phyloP scores from a whole-genome alignment of 2,329 filamentous ascomycete species.

The Raffaelea arxii region DNA sequence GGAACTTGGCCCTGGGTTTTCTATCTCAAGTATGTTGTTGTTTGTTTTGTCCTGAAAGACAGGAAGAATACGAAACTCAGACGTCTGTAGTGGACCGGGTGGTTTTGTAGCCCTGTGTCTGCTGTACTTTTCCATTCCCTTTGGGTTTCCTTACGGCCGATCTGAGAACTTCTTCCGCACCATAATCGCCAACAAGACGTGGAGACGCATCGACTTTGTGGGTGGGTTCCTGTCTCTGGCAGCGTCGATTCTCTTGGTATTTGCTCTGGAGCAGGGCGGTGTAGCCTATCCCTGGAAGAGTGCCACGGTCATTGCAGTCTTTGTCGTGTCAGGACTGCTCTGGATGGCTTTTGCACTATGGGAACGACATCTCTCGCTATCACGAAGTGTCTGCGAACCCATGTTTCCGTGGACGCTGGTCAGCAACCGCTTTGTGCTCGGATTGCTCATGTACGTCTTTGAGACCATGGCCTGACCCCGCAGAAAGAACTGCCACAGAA shows the following conservation, averaged over 20 bases:
- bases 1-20: slow-evolving; percentile 13
- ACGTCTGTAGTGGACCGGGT: background rate
- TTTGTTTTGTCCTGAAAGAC: too few relatives aligned
- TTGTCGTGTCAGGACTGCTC: slow-evolving; percentile 15
- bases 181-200: background rate
- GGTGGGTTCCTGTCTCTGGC: slow-evolving; percentile 26
- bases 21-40: slow-evolving; percentile 30
- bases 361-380: slow-evolving; percentile 13
- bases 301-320: slow-evolving; percentile 23
- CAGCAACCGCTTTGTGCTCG: slow-evolving; percentile 18
- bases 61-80: background rate
- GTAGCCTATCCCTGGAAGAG: slow-evolving; percentile 31
- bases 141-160: slow-evolving; percentile 5
- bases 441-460: slow-evolving; percentile 24
- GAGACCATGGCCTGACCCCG: too few relatives aligned
- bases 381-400: slow-evolving; percentile 16
- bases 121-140: slow-evolving; percentile 10
- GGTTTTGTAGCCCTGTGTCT: background rate
- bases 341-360: slow-evolving; percentile 20
- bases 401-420: slow-evolving; percentile 25
- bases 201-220: slow-evolving; percentile 19
- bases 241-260: slow-evolving; percentile 33
- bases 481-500: too few relatives aligned
- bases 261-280: slow-evolving; percentile 34
- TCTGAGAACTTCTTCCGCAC: background rate